Percentiles rank a stretch among this genome's conserved stretches.
These are phyloP conservation scores for Erigeron canadensis DNA, from an alignment of 129 eudicot genomes.

Conservation along the genomic window DNA sequence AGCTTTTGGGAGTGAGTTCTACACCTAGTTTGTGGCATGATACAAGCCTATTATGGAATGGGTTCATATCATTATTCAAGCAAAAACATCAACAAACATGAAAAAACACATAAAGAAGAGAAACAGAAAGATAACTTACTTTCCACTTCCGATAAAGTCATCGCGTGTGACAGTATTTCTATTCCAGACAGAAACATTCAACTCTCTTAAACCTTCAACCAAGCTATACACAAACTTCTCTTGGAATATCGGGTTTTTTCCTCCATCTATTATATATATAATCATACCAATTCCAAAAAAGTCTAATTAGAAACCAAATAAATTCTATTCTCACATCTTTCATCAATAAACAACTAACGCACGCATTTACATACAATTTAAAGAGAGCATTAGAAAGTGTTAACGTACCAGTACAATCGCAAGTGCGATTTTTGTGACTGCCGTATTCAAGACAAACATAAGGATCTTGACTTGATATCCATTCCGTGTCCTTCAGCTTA, in stretches of 20 bases:
- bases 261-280: constrained; percentile 55
- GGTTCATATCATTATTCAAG: too few species aligned
- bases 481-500: constrained; percentile 85
- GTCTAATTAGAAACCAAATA: constrained; percentile 5
- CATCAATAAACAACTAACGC: background rate
- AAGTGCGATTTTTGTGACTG: constrained; percentile 61
- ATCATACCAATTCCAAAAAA: background rate
- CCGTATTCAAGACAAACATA: constrained; percentile 87
- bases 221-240: constrained; percentile 73
- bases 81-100: background rate
- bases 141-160: constrained; percentile 89
- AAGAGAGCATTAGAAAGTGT: background rate
- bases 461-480: constrained; percentile 97
- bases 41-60: too few species aligned
- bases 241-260: constrained; percentile 86
- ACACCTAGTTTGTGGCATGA: too few species aligned
- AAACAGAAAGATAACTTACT: constrained; percentile 43
- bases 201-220: constrained; percentile 80
- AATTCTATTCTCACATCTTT: too few species aligned
- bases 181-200: constrained; percentile 71
- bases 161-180: constrained; percentile 71
- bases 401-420: constrained; percentile 75
- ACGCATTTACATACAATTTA: background rate
- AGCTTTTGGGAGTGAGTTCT: too few species aligned
- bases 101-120: background rate